A percentile compares a stretch with the other conserved stretches of the same genome.
Evolutionary conservation across 257 asterid genomes (phyloP).

Genomic region (Salvia miltiorrhiza): DNA sequence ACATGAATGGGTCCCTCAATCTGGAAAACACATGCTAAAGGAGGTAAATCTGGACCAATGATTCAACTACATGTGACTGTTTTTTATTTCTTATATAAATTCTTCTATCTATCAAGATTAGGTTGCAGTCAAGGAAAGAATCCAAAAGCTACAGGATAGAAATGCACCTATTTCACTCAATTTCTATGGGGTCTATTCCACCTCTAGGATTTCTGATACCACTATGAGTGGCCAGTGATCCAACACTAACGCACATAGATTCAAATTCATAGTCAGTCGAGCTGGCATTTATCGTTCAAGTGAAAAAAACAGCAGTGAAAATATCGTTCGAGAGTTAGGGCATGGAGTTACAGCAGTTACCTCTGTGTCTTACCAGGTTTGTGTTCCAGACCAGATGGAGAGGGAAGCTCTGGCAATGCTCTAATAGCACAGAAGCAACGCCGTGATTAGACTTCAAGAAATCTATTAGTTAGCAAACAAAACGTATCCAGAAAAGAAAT

Average conservation of each 20-base stretch:
- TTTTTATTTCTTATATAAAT: not conserved
- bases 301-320: not conserved
- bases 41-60: conserved; percentile 24
- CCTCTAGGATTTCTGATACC: conserved; percentile 7
- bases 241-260: conserved; percentile 2
- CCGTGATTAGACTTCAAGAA: not conserved
- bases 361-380: not conserved
- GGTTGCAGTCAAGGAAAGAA: not conserved
- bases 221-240: conserved; percentile 15
- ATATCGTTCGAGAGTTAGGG: not conserved
- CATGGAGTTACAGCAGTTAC: not conserved
- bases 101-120: not conserved
- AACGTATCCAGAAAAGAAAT: not conserved
- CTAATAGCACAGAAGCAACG: not conserved
- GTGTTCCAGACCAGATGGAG: not conserved
- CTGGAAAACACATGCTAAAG: conserved; percentile 30
- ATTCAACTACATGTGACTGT: conserved; percentile 35
- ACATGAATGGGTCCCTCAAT: conserved; percentile 21
- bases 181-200: conserved; percentile 5
- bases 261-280: not conserved
- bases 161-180: conserved; percentile 9
- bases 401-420: not conserved
- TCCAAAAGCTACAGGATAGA: conserved; percentile 21
- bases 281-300: too few relatives aligned
- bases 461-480: not conserved